Base-by-base conservation (phyloP, 805 yeast species). In the Pichia membranifaciens region DNA sequence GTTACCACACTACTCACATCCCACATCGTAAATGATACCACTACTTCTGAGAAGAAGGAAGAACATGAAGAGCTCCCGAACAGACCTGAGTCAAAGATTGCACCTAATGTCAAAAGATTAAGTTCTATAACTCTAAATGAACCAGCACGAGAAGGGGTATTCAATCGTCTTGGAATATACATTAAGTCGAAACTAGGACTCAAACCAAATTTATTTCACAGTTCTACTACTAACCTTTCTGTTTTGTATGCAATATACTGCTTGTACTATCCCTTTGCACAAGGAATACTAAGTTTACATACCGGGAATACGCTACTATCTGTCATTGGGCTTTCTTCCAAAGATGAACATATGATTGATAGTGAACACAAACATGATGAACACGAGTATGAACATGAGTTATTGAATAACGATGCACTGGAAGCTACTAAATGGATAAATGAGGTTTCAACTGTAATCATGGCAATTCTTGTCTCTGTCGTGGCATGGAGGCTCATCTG, bases 201-300 rank as follows among this genome's bases (percentile, higher is more conserved):
- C 34, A 52, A 49, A 1, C 53, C 51, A 18, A 56, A 52, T 39
- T 47, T 58, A 3, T 43, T 64, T 43, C 57, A 55, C 32, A 56
- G 69, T 47, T 78, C 79, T 1, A 74, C 78, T 2, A 72, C 74
- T 41, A 52, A 71, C 4, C 59, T 77, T 32, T 75, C 81, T 0
- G 55, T 76, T 15, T 17, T 55, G 1, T 64, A 62, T 43, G 47
- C 67, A 1, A 22, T 43, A 2, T 65, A 57, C 51, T 64, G 53
- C 58, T 69, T 61, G 57, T 18, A 57, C 23, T 58, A 62, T 41
- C 68, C 67, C 7, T 20, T 57, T 23, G 38, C 57, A 3, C 55
- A 53, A 23, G 56, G 51, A 12, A 51, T 59, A 4, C 32, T 44
- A 17, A 10, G 23, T 12, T 16, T 44, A 17, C 42, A 38, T 10